Evolutionary conservation across 2,329 filamentous ascomycete genomes (phyloP).

Genomic region (Fusarium heterosporum): DNA sequence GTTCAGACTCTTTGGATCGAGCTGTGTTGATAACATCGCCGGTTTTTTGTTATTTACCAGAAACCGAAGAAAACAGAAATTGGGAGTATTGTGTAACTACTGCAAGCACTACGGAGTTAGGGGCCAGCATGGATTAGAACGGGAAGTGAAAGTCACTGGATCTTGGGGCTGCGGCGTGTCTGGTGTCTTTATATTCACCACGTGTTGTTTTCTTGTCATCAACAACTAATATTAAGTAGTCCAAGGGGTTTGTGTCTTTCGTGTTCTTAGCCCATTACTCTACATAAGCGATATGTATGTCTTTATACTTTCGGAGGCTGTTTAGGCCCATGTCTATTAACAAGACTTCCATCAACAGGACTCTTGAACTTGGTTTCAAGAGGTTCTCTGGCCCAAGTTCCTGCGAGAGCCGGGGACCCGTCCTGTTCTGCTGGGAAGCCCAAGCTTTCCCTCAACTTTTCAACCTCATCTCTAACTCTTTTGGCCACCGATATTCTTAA

Average conservation of each 20-base stretch:
- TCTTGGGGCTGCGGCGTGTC: slow-evolving; percentile 26
- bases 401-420: slow-evolving; percentile 78
- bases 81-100: slow-evolving; percentile 24
- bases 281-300: slow-evolving; percentile 34
- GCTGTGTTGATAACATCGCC: slow-evolving; percentile 7
- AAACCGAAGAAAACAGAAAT: slow-evolving; percentile 10
- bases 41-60: not conserved
- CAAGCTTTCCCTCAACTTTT: slow-evolving; percentile 77
- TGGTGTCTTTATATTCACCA: slow-evolving; percentile 16
- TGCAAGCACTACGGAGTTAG: slow-evolving; percentile 43
- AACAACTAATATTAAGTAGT: slow-evolving; percentile 36
- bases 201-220: slow-evolving; percentile 10
- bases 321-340: slow-evolving; percentile 53
- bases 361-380: slow-evolving; percentile 63
- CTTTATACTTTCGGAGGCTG: slow-evolving; percentile 20
- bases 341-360: slow-evolving; percentile 64
- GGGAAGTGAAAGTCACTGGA: slow-evolving; percentile 33
- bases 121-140: slow-evolving; percentile 42
- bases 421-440: slow-evolving; percentile 84
- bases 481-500: slow-evolving; percentile 80
- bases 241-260: slow-evolving; percentile 13
- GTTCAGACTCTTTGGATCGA: slow-evolving; percentile 10
- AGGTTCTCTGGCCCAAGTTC: slow-evolving; percentile 78
- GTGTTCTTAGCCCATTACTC: slow-evolving; percentile 17
- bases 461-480: slow-evolving; percentile 81